Base-by-base conservation (phyloP, 106 monocot genomes). In the Agapanthus africanus region DNA sequence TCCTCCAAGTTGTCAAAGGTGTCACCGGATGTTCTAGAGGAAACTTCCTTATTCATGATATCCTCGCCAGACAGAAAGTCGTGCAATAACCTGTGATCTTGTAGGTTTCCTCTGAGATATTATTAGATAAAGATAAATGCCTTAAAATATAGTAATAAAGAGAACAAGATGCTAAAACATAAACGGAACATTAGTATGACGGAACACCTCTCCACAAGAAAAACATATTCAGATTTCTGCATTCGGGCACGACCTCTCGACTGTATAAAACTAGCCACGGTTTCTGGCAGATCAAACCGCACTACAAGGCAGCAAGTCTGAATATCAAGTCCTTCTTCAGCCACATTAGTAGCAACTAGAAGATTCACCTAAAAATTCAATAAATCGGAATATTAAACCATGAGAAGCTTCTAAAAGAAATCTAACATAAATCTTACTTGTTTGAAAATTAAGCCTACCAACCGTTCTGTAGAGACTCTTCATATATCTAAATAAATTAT, bases 271-370 rank as follows among this genome's bases (percentile, higher is more conserved):
- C 97, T 99, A 62, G 92, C 74, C 65, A 99, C 87, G 33, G 92
- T 93, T 84, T 89, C 77, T 28, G 97, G 97, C 30, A 90, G 81
- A 79, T 99, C 97, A 78, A 93, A 99, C 40, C 97, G 76, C 73
- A 99, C 75, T n/a, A 99, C 97, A 56, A 99, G 84, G 67, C 85
- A 87, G 68, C 97, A 99, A 11, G 92, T 93, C 31, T 87, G 90
- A 76, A 99, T 93, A 69, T 99, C 97, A 63, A 99, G 97, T 40
- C 97, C 97, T 93, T 99, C 97, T 83, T 99, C 97, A 68, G 90
- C 97, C 19, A 99, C 97, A 81, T 84, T 89, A 38, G 97, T 99
- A 59, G 97, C 93, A 71, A 99, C 82, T 74, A 99, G 73, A 71
- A 99, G 92, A 81, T 99, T 99, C 63, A 93, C 85, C 97, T 99